Evolutionary conservation across 768 basidiomycete species (phyloP), one percentile per base, ranked within the genome.

Genomic region (Leucocoprinus sp.): DNA sequence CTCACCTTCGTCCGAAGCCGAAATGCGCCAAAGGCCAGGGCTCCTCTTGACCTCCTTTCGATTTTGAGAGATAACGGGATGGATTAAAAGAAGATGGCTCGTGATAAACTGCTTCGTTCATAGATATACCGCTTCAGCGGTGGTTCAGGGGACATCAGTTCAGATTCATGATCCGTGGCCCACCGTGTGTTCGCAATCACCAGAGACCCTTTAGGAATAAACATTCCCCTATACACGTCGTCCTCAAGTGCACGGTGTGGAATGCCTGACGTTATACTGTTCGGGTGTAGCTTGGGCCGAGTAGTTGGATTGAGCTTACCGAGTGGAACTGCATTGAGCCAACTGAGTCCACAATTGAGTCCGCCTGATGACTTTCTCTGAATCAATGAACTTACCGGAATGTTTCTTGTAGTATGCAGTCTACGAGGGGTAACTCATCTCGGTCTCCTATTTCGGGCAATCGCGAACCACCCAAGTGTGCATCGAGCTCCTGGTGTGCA

Each of bases 401-500:
- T 8, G 64, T 60, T 59, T 84, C 82, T n/a, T 65, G 70, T 53
- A 80, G 61, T 27, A 84, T 52, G 3, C 73, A 72, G 6, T 82
- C 70, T 44, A 77, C 63, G 56, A 74, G 85, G 6, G 81, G 80
- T 44, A 87, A 57, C 0, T 58, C 63, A 4, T 60, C 48, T 3
- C 81, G 65, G 55, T 85, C 84, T 26, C 61, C 66, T 50, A 82
- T 72, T 0, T 62, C 67, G 0, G 86, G 85, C 23, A 85, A 63
- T 5, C 83, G 68, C 29, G 70, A 69, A 23, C 54, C 43, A 8
- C 76, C 77, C 26, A 80, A 64, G 11, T 81, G 73, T 1, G 54
- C 39, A 54, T 87, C 85, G n/a, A 88, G 69, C 52, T 88, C 84
- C n/a, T 66, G 61, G 52, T 84, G 82, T 0, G 79, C 84, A 41